phyloP scores from a whole-genome alignment of 345 rosid species.

The Acer yangbiense region DNA sequence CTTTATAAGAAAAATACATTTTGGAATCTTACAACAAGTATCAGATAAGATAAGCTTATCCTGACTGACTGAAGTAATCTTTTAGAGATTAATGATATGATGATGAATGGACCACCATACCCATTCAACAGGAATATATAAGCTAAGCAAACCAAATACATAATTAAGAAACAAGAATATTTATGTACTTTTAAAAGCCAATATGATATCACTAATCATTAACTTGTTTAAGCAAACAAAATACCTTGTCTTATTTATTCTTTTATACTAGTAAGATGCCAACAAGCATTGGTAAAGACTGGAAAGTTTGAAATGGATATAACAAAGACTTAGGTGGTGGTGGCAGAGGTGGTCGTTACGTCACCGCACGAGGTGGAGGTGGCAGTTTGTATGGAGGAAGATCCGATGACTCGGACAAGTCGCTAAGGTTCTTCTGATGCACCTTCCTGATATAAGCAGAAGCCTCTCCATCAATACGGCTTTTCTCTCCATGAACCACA shows the following conservation, averaged over 20 bases:
- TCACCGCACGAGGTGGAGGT: constrained; percentile 36
- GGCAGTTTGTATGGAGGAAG: constrained; percentile 27
- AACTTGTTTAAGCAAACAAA: constrained; percentile 10
- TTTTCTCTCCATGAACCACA: constrained; percentile 20
- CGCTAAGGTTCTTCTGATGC: constrained; percentile 41
- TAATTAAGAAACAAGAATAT: neutral
- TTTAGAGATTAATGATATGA: constrained; percentile 8
- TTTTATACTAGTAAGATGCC: neutral
- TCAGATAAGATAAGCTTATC: constrained; percentile 1
- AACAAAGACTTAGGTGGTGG: neutral
- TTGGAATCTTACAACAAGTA: neutral
- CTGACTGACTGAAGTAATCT: neutral
- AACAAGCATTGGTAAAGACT: neutral
- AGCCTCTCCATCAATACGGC: constrained; percentile 33
- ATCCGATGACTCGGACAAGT: constrained; percentile 14
- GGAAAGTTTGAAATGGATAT: neutral
- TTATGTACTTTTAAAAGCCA: neutral
- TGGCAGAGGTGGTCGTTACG: constrained; percentile 16
- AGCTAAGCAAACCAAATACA: neutral
- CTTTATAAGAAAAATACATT: neutral
- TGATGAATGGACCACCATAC: neutral
- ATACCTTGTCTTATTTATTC: neutral
- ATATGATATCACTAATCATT: neutral
- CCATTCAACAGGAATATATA: neutral
- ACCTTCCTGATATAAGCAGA: constrained; percentile 45